Base-by-base conservation (phyloP, 164 flowering plant species). In the Umbellularia californica region DNA sequence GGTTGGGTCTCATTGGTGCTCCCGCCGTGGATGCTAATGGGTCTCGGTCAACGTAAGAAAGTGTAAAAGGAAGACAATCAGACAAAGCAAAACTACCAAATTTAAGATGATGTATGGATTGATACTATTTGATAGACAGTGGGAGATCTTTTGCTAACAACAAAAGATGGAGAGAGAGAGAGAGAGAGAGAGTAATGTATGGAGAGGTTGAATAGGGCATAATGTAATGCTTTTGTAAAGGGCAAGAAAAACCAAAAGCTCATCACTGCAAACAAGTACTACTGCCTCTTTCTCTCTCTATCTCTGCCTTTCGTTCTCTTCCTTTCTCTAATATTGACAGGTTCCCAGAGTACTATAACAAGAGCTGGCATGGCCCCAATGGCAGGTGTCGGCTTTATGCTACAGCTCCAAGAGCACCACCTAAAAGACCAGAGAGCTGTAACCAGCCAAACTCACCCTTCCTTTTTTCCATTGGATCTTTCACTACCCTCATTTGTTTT, bases 311-410 rank as follows among this genome's bases (percentile, higher is more conserved):
- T 65, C 35, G 12, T 65, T 17, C 33, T 12, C 3, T 24, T 27
- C 7, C 19, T 63, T 22, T 22, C 25, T 63, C 28, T 15, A 15
- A 55, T 20, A 25, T 28, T 67, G 67, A 58, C 67, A 72, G 67
- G 23, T 66, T 22, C 52, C 2, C 74, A 60, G 74, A 60, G 74
- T 66, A 73, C 70, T 50, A 50, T 63, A 63, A 23, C 52, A 51
- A 20, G 63, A 66, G 79, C 87, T 84, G 84, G 82, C 84, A 85
- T 84, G 88, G 88, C 81, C 85, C 85, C 86, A 47, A 62, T 78
- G 78, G 82, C 85, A 86, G 82, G 79, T 82, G 80, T 80, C 78
- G 75, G 71, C 87, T 82, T 85, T 85, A 60, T 70, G 70, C 75
- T 62, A 52, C 74, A 75, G 52, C 71, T 60, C 55, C 71, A 70